These are phyloP conservation scores for Cladosporium cucumerinum DNA, from an alignment of 2,329 filamentous ascomycete species.

Conservation along the genomic window DNA sequence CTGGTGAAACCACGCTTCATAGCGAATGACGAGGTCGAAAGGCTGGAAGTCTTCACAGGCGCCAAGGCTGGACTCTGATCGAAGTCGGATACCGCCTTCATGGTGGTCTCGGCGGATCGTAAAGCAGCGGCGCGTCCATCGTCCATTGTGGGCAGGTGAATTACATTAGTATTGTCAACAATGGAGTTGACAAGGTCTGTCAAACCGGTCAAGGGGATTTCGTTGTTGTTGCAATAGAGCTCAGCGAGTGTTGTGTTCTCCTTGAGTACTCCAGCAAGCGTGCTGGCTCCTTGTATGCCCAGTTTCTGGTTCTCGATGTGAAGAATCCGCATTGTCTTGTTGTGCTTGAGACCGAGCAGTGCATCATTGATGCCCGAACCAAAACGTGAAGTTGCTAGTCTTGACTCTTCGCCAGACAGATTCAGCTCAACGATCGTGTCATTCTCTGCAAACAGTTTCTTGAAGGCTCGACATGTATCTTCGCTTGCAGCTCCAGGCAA, in stretches of 20 bases:
- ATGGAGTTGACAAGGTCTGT: slow-evolving; percentile 66
- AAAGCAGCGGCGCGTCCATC: slow-evolving; percentile 60
- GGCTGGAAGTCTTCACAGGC: neutral
- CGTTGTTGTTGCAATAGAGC: slow-evolving; percentile 69
- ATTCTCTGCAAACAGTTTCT: slow-evolving; percentile 64
- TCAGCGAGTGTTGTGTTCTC: slow-evolving; percentile 61
- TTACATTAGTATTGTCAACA: slow-evolving; percentile 60
- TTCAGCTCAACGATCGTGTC: slow-evolving; percentile 63
- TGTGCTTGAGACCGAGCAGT: slow-evolving; percentile 61
- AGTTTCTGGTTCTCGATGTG: slow-evolving; percentile 67
- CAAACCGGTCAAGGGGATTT: slow-evolving; percentile 67
- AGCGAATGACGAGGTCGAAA: slow-evolving; percentile 19
- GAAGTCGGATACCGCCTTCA: slow-evolving; percentile 30
- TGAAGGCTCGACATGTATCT: slow-evolving; percentile 63
- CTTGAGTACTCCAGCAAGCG: slow-evolving; percentile 65
- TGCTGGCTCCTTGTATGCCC: slow-evolving; percentile 66
- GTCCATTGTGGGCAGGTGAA: slow-evolving; percentile 62
- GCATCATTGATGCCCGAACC: slow-evolving; percentile 67
- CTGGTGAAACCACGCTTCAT: slow-evolving; percentile 33
- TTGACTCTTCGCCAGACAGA: slow-evolving; percentile 68
- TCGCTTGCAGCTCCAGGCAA: slow-evolving; percentile 66
- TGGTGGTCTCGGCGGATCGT: slow-evolving; percentile 41
- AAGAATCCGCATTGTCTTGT: slow-evolving; percentile 59
- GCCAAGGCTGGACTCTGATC: neutral
- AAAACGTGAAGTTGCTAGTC: slow-evolving; percentile 66